Evolutionary conservation across 2,329 filamentous ascomycete species (phyloP), one percentile per base, ranked within the genome.

Genomic region (Aureobasidium sp.): DNA sequence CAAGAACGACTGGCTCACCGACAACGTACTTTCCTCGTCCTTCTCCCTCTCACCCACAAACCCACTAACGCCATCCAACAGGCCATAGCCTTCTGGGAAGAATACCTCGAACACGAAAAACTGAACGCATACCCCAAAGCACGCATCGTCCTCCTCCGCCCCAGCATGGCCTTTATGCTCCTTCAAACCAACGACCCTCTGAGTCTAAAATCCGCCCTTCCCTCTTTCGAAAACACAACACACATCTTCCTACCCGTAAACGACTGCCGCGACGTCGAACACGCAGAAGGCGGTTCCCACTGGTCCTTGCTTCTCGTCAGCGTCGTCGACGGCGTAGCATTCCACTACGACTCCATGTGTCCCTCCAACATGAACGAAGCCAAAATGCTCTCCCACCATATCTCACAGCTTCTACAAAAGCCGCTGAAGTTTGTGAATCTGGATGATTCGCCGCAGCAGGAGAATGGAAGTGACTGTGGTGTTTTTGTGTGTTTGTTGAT

Each of bases 71-170:
- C n/a, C n/a, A 34, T 10, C 1, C 36, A 11, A 15, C 21, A 93
- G 89, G 92, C 91, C 68, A 97, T 99, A 67, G 88, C 91, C 57
- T 97, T 99, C 73, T 99, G 94, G 93, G 90, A 97, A 82, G 93
- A 97, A 77, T 92, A 89, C 73, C 86, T 99, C 66, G 94, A 99
- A 75, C 90, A 86, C 65, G 93, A 97, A 78, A 86, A 91, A 64
- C 86, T 99, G 30, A 79, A 81, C 34, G 84, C 86, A 67, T 96
- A 89, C 72, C 89, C 90, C 10, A 86, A 89, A 71, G 91, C 91
- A 25, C 85, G 91, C 65, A 96, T 99, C 72, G 82, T 93, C 63
- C 89, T 99, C 62, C 86, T 99, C 32, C 89, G 93, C 13, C 94
- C 94, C 0, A 90, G 87, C 69, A 96, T 97, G 89, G 87, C 90